Percentiles rank a stretch among this genome's conserved stretches.
Evolutionary conservation across 768 basidiomycete species (phyloP).

Genomic region (Serendipita vermifera): DNA sequence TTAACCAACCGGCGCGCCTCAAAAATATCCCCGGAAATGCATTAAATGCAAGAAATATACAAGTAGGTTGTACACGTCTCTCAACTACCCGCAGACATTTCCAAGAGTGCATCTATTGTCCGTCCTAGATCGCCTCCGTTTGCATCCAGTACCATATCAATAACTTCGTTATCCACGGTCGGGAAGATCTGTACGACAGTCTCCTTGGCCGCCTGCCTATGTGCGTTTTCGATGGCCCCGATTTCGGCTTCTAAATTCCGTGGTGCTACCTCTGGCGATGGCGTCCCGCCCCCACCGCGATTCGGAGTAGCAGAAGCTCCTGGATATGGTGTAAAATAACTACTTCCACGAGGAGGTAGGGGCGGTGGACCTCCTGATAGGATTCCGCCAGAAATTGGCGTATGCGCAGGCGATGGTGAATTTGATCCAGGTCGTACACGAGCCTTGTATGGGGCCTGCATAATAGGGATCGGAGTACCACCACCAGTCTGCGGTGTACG

Average conservation of each 20-base stretch:
- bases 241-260: constrained; percentile 38
- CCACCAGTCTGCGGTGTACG: not conserved
- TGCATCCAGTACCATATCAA: constrained; percentile 82
- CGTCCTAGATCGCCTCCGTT: constrained; percentile 77
- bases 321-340: constrained; percentile 9
- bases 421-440: not conserved
- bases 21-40: no score
- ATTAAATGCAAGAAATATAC: no score
- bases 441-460: constrained; percentile 7
- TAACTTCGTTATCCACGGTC: constrained; percentile 60
- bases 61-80: no score
- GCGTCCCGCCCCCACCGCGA: not conserved
- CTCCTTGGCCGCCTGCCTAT: constrained; percentile 57
- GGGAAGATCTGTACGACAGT: constrained; percentile 89
- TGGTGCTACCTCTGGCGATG: constrained; percentile 16
- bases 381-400: no score
- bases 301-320: constrained; percentile 18
- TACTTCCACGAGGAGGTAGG: not conserved
- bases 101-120: constrained; percentile 76
- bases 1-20: no score
- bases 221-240: constrained; percentile 45
- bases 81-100: constrained; percentile 34
- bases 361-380: not conserved
- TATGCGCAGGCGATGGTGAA: not conserved
- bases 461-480: not conserved